Evolutionary conservation across 352 stramenopile species (phyloP), one percentile per base, ranked within the genome.

Genomic region (Phytophthora chlamydospora): DNA sequence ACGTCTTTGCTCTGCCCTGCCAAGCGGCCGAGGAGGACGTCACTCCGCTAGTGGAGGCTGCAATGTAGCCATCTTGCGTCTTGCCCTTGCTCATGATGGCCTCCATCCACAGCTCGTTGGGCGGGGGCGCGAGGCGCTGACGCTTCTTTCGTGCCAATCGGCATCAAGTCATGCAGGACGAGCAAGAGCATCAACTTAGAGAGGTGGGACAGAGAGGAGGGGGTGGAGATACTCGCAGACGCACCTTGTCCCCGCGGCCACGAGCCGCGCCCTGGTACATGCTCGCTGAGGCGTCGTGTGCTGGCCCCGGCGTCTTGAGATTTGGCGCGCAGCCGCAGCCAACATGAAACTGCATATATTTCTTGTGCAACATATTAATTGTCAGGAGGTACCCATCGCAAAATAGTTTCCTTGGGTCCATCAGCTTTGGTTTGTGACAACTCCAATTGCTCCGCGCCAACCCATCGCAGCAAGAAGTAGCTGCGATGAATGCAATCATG

Each of bases 71-170:
- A 62, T 66, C 65, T 75, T 31, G 61, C 3, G 68, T 55, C 17
- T 78, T 76, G 16, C 73, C 65, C 58, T 87, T 86, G 75, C 65
- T 92, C 71, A 89, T 83, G 38, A 92, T 89, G 10, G 80, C 83
- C 65, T 87, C 70, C 42, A 92, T 73, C 83, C 83, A 90, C 52
- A 77, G 73, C 48, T 87, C 75, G 49, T 88, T 90, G 6, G 80
- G 70, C 40, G 80, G 66, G 44, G 61, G 61, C 39, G 63, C 64
- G 10, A 73, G 58, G 2, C 63, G 68, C 58, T 73, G 68, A 13
- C 63, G 68, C 53, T 76, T 66, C 56, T 58, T 29, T 29, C n/a
- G 29, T 47, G 17, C 11, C 11, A 34, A 12, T 13, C 19, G 33
- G 32, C 32, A 35, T n/a, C 3, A 29, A 29, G 24, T 29, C 17